Conservation (phyloP, 2,329 filamentous ascomycete species). For the Helotiales sp. region DNA sequence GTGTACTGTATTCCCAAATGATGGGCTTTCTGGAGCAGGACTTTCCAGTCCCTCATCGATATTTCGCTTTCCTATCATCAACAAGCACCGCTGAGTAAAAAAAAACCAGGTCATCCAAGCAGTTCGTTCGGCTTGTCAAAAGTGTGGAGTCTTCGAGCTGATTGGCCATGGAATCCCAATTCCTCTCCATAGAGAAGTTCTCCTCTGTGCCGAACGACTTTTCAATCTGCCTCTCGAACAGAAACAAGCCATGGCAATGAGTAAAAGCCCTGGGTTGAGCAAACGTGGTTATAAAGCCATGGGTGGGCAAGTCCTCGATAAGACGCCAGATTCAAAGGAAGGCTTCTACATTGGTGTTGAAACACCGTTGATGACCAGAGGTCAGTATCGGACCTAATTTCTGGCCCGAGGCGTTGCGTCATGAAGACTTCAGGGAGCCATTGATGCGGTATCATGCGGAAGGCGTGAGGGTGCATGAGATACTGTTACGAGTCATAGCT, state of each 20-base stretch:
- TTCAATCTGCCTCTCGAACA: conserved; percentile 53
- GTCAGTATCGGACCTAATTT: conserved; percentile 47
- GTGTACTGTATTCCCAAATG: not conserved
- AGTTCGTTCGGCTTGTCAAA: conserved; percentile 49
- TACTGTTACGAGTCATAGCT: conserved; percentile 49
- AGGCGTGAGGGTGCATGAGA: conserved; percentile 44
- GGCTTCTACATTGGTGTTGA: conserved; percentile 48
- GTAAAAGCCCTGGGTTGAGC: conserved; percentile 43
- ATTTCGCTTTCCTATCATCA: conserved; percentile 15
- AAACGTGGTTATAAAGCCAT: conserved; percentile 54
- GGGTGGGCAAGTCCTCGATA: conserved; percentile 47
- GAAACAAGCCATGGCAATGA: conserved; percentile 48
- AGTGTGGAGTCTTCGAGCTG: conserved; percentile 58
- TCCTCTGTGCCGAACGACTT: conserved; percentile 49
- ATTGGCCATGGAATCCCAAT: conserved; percentile 50
- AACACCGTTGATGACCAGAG: conserved; percentile 47
- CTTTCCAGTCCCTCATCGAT: conserved; percentile 18
- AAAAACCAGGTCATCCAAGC: conserved; percentile 41
- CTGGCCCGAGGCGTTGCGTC: conserved; percentile 46
- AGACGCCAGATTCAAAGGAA: conserved; percentile 14
- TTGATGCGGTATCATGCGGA: conserved; percentile 48
- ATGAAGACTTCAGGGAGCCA: conserved; percentile 44
- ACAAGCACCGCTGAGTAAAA: not conserved
- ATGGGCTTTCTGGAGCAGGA: not conserved
- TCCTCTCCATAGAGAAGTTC: conserved; percentile 46